Evolutionary conservation across 345 rosid species (phyloP), one percentile per base, ranked within the genome.

Genomic region (Populus simonii): DNA sequence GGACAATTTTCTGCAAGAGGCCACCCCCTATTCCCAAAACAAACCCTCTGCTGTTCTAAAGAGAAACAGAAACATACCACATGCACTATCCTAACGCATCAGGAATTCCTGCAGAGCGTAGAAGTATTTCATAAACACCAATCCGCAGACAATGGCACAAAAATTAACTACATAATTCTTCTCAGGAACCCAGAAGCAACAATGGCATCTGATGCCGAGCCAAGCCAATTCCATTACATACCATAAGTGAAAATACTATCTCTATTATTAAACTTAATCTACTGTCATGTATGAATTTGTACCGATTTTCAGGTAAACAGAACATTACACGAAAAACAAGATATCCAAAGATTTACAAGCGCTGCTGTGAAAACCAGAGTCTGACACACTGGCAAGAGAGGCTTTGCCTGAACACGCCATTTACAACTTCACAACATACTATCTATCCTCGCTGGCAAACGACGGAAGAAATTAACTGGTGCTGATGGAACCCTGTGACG

Each of bases 391-490:
- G 53, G 69, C 76, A 74, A 49, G 45, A 73, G 13, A 74, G 73
- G 57, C 39, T 74, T 29, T 22, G 38, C 66, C 73, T 2, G 43
- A 63, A 83, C 53, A 73, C 49, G 31, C 27, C 74, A 36, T 15
- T 12, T 23, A 68, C 36, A 8, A 20, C 77, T 81, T 59, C 47
- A 81, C 78, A 81, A 11, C 84, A 81, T 77, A 9, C 84, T 77
- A 65, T 81, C 84, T 39, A 75, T 81, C 67, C 80, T 77, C 3
- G 84, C 84, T 4, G 84, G 80, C 23, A 81, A 78, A 61, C 84
- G 84, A 13, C 84, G 80, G 72, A 81, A 81, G 84, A 81, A 81
- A 65, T 81, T 81, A 5, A 73, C 36, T 0, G 84, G 78, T 35
- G 78, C 61, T 45, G 84, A 81, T 25, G 84, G 84, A 33, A 71